phyloP scores from a whole-genome alignment of 2,329 filamentous ascomycete genomes.

The Pyricularia pennisetigena region DNA sequence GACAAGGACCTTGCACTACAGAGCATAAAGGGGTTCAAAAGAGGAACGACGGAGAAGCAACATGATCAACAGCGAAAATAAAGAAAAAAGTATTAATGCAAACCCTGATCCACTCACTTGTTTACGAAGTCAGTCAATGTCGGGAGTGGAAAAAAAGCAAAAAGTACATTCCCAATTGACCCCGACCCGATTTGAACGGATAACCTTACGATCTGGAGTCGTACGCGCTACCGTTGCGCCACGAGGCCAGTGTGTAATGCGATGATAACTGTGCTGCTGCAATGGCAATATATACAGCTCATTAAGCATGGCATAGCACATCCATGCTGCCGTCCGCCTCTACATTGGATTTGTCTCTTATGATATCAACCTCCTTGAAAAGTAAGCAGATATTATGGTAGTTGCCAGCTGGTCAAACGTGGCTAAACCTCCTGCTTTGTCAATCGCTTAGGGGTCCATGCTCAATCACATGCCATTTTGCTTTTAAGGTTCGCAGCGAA shows the following conservation, averaged over 20 bases:
- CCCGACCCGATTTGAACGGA: slow-evolving; percentile 5
- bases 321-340: no score
- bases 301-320: no score
- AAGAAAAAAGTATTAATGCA: not conserved
- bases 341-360: no score
- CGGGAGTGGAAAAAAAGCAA: not conserved
- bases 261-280: not conserved
- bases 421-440: not conserved
- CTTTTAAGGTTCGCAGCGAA: not conserved
- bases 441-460: not conserved
- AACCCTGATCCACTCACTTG: not conserved
- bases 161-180: not conserved
- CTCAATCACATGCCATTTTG: not conserved
- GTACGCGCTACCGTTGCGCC: slow-evolving; percentile 4
- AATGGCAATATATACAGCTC: not conserved
- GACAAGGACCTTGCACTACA: not conserved
- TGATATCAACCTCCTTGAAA: not conserved
- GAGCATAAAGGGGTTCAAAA: not conserved
- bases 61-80: not conserved
- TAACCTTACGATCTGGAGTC: slow-evolving; percentile 5
- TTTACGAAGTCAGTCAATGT: not conserved
- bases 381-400: not conserved
- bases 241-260: not conserved
- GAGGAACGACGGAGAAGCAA: not conserved
- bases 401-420: not conserved